Evolutionary conservation across 352 stramenopile species (phyloP).

Genomic region (Phytopythium delawarense): DNA sequence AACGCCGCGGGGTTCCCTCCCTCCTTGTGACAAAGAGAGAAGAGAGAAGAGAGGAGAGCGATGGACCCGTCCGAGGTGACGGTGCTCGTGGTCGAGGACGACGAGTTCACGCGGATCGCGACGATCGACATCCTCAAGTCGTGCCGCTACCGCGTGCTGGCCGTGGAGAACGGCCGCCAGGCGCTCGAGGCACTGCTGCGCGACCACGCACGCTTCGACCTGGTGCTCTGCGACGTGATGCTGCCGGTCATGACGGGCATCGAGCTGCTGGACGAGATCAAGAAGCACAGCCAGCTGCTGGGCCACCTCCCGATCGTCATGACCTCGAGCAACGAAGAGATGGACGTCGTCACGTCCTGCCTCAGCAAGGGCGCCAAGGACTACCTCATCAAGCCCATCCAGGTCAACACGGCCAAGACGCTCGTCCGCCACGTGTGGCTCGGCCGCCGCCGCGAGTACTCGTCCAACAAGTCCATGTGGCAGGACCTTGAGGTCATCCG

Average conservation of each 20-base stretch:
- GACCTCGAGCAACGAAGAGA: conserved; percentile 88
- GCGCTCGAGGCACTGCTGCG: conserved; percentile 67
- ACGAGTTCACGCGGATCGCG: conserved; percentile 87
- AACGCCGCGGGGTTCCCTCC: background rate
- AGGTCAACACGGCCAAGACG: conserved; percentile 88
- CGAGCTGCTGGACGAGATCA: conserved; percentile 80
- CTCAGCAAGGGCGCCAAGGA: conserved; percentile 88
- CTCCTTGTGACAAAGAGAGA: background rate
- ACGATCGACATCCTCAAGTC: conserved; percentile 88
- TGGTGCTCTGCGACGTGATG: conserved; percentile 90
- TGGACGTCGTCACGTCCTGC: conserved; percentile 87
- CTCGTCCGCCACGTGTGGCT: conserved; percentile 87
- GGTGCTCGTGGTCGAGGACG: conserved; percentile 86
- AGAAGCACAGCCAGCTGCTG: conserved; percentile 58
- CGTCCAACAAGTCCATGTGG: conserved; percentile 74
- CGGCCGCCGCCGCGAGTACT: conserved; percentile 49
- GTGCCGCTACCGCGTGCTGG: conserved; percentile 78
- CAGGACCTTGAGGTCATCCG: conserved; percentile 82
- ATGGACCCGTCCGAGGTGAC: conserved; percentile 89
- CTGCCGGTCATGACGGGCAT: conserved; percentile 87
- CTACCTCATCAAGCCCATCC: conserved; percentile 90
- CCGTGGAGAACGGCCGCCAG: conserved; percentile 79
- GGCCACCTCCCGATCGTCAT: conserved; percentile 88
- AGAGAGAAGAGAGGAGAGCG: background rate
- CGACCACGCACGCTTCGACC: conserved; percentile 76